These are phyloP conservation scores for Elaphomyces granulatus DNA, from an alignment of 495 filamentous ascomycete genomes.

Conservation along the genomic window DNA sequence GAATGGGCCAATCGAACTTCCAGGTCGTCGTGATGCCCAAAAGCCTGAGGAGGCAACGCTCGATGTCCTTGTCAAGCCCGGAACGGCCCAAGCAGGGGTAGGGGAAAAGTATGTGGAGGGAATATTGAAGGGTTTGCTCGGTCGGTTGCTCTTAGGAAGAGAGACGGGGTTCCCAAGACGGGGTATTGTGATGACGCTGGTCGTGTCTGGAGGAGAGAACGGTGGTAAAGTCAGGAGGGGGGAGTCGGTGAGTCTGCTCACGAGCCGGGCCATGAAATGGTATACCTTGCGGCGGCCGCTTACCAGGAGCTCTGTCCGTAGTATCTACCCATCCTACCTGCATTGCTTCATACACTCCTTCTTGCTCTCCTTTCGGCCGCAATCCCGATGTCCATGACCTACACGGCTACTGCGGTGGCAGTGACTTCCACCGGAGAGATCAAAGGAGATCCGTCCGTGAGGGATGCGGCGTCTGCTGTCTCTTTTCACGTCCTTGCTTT, in stretches of 20 bases:
- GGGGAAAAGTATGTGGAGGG: slow-evolving; percentile 47
- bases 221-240: slow-evolving; percentile 58
- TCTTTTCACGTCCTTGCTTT: slow-evolving; percentile 71
- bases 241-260: slow-evolving; percentile 51
- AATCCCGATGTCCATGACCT: slow-evolving; percentile 56
- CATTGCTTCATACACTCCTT: slow-evolving; percentile 56
- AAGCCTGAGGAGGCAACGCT: slow-evolving; percentile 79
- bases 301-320: slow-evolving; percentile 17
- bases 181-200: slow-evolving; percentile 30
- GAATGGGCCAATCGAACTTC: slow-evolving; percentile 84
- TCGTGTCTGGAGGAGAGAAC: slow-evolving; percentile 37
- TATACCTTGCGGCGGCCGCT: too few species aligned
- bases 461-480: slow-evolving; percentile 39
- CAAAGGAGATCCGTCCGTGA: slow-evolving; percentile 39
- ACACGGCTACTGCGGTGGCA: slow-evolving; percentile 48
- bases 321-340: slow-evolving; percentile 62
- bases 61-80: slow-evolving; percentile 80
- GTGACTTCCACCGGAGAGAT: slow-evolving; percentile 38
- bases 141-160: slow-evolving; percentile 21
- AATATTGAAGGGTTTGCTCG: slow-evolving; percentile 18
- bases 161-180: slow-evolving; percentile 25
- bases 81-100: slow-evolving; percentile 47
- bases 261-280: slow-evolving; percentile 17
- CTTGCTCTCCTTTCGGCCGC: slow-evolving; percentile 64
- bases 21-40: slow-evolving; percentile 59